Conservation (phyloP, 2,329 filamentous ascomycete species). For the Trichothecium roseum region DNA sequence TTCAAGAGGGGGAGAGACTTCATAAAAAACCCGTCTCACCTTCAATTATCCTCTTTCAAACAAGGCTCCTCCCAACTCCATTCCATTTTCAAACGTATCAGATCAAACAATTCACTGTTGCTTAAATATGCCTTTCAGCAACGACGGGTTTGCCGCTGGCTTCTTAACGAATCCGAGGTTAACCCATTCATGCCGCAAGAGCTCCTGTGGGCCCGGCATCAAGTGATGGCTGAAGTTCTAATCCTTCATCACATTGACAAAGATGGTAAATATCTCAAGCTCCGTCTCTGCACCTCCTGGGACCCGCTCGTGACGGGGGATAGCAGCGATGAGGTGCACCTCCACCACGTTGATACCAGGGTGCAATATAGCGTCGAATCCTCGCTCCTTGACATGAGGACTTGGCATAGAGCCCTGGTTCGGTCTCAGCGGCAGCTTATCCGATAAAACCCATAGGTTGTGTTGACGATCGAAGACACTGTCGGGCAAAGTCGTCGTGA, state of each 20-base stretch:
- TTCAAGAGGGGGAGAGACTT: too few species aligned
- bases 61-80: too few species aligned
- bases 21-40: too few species aligned
- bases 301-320: slow-evolving; percentile 48
- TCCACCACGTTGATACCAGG: slow-evolving; percentile 70
- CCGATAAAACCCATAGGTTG: slow-evolving; percentile 65
- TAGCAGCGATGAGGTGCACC: slow-evolving; percentile 64
- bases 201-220: neutral
- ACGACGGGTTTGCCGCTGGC: too few species aligned
- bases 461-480: slow-evolving; percentile 58
- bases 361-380: slow-evolving; percentile 64
- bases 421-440: slow-evolving; percentile 50
- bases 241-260: slow-evolving; percentile 55
- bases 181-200: too few species aligned
- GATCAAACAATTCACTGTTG: too few species aligned
- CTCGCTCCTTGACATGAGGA: slow-evolving; percentile 48
- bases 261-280: slow-evolving; percentile 68
- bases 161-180: too few species aligned
- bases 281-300: slow-evolving; percentile 55
- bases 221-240: slow-evolving; percentile 12
- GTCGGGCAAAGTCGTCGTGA: slow-evolving; percentile 55
- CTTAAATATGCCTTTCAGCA: too few species aligned
- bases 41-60: too few species aligned
- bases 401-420: slow-evolving; percentile 39
- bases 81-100: too few species aligned